Base-by-base conservation (phyloP, 75 land plant species). In the Pinus tabuliformis region DNA sequence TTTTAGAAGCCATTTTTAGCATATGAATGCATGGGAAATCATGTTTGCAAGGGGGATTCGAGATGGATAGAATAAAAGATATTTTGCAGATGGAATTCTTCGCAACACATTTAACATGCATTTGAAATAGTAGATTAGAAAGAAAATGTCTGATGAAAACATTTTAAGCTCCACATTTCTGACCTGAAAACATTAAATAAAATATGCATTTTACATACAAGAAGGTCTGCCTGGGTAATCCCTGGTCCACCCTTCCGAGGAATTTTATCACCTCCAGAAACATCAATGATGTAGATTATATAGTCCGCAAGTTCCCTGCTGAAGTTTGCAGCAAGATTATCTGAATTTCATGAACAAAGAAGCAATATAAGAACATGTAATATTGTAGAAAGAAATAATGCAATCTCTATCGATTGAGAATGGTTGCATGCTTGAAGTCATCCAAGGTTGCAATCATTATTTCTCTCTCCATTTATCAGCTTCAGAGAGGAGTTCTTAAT, bases 231-330 rank as follows among this genome's bases (percentile, higher is more conserved):
- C 81, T 95, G 99, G 0, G 99, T 97, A n/a, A 97, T 97, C 65
- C 99, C 98, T 56, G 98, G 99, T 36, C 98, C 98, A 70, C 98
- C 99, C 84, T 97, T 97, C 7, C 95, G 89, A 78, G 99, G 99
- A 37, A 97, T 97, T 64, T 97, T 94, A 75, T 97, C 99, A 54
- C 99, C 99, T 56, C 88, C 99, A 81, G 98, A 93, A 45, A 95
- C 99, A 83, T 97, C 99, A 49, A 97, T 97, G 33, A 97, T 95
- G 70, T 97, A 97, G 33, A 97, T 97, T 63, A 94, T 95, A 59
- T 91, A 97, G 80, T 97, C 98, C 20, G 99, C 99, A 8, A 97
- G 85, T 78, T 97, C 98, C 75, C 98, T 87, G 86, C 99, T 97
- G 86, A 97, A 97, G 81, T 97, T 97, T 49, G 99, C 98, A 72